Base-by-base conservation (phyloP, 805 yeast genomes). In the Myxozyma lipomycoides region DNA sequence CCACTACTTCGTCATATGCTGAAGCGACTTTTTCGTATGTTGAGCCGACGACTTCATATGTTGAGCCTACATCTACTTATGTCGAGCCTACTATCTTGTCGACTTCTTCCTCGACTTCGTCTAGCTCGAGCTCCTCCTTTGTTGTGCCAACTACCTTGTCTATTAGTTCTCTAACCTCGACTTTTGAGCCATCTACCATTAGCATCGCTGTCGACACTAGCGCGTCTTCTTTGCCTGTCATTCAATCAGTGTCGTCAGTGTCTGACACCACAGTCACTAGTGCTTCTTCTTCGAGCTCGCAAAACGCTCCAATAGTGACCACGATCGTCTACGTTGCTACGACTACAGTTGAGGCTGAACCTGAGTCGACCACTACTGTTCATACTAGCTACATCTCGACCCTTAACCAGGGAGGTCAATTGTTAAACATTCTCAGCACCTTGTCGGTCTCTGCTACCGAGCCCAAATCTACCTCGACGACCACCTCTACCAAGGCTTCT, bases 71-170 rank as follows among this genome's bases (percentile, higher is more conserved):
- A 28, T 45, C 56, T 4, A n/a, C 30, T 6, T 51, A 24, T 45
- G 45, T 43, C n/a, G 44, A 21, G 41, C 39, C 52, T 19, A n/a
- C n/a, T n/a, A n/a, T n/a, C n/a, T n/a, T n/a, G n/a, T 32, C 52
- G 12, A 21, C 23, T 34, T 7, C 40, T 7, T 6, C 40, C 18
- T 24, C 43, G 6, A 21, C 26, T 21, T 7, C 18, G 10, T 18
- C 40, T 7, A 9, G 15, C 9, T 18, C 40, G 9, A 37, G 23
- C 7, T 39, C 43, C 7, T 7, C 45, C 17, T 6, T 21, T 22
- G 45, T 28, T 25, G 45, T 5, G 15, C 21, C 36, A 10, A 25
- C 45, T 9, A 7, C 36, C 7, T 10, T 15, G 15, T 22, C 39
- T 34, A n/a, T 21, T 15, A 25, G 37, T 6, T 15, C 34, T 40